phyloP scores from a whole-genome alignment of 2,329 filamentous ascomycete genomes.

The Aspergillus aculeatinus region DNA sequence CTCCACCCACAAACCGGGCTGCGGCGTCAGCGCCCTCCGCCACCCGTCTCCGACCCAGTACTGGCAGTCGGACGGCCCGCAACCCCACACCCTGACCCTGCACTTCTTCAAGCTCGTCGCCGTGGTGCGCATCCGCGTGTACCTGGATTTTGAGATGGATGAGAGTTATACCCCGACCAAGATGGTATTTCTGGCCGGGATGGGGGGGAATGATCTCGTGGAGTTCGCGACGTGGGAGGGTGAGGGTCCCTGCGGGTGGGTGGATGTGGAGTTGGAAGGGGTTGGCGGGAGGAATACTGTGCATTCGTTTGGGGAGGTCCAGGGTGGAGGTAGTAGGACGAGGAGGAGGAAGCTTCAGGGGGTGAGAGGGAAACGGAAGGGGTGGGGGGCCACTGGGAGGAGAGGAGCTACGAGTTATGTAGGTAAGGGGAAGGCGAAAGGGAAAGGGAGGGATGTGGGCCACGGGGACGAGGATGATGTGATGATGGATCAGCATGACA shows the following conservation, averaged over 20 bases:
- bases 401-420: background rate
- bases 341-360: background rate
- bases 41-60: constrained; percentile 57
- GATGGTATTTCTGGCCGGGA: constrained; percentile 84
- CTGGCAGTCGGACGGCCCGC: constrained; percentile 67
- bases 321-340: background rate
- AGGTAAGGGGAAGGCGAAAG: constrained; percentile 17
- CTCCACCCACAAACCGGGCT: constrained; percentile 62
- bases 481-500: constrained; percentile 30
- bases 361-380: background rate
- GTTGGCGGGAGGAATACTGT: constrained; percentile 52
- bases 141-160: constrained; percentile 86
- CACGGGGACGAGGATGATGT: constrained; percentile 3
- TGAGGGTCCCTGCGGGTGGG: constrained; percentile 81
- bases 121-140: constrained; percentile 51
- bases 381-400: background rate
- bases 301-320: constrained; percentile 26
- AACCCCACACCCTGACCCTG: constrained; percentile 62
- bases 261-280: constrained; percentile 71
- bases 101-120: constrained; percentile 60
- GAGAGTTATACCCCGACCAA: constrained; percentile 96
- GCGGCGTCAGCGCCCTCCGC: constrained; percentile 60
- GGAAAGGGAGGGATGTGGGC: constrained; percentile 16
- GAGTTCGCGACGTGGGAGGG: constrained; percentile 81
- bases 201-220: constrained; percentile 85